Conservation (phyloP, 2,329 filamentous ascomycete genomes). For the Trichothecium roseum region DNA sequence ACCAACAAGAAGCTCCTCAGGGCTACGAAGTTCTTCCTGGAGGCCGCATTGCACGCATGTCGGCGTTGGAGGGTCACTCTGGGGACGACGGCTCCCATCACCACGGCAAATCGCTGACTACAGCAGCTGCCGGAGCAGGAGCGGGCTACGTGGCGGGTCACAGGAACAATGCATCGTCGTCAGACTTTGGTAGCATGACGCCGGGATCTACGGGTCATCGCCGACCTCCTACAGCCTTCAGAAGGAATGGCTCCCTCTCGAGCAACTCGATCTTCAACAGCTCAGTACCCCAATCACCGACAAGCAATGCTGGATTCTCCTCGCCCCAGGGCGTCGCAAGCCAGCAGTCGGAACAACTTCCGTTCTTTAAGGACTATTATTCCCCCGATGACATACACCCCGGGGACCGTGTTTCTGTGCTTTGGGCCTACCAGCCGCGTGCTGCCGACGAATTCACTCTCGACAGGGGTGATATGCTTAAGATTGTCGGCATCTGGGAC, state of each 20-base stretch:
- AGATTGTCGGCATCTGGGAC: conserved; percentile 97
- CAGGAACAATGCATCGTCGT: conserved; percentile 57
- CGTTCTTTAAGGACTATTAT: conserved; percentile 98
- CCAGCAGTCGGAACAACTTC: conserved; percentile 88
- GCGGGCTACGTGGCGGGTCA: conserved; percentile 36
- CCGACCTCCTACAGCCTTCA: conserved; percentile 47
- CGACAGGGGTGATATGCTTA: conserved; percentile 94
- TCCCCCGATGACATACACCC: conserved; percentile 93
- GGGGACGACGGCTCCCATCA: conserved; percentile 48
- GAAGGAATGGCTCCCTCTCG: conserved; percentile 80
- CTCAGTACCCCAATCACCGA: conserved; percentile 64
- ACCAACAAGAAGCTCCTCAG: conserved; percentile 22
- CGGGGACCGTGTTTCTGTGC: conserved; percentile 75
- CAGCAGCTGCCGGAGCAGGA: conserved; percentile 27
- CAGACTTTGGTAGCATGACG: conserved; percentile 51
- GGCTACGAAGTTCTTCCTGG: conserved; percentile 72
- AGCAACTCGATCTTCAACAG: conserved; percentile 67
- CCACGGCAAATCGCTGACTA: conserved; percentile 19
- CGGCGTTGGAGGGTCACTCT: conserved; percentile 71
- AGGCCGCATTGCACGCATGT: conserved; percentile 90
- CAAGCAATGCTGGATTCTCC: conserved; percentile 61
- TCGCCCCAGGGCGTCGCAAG: conserved; percentile 76
- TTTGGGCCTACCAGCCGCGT: conserved; percentile 95
- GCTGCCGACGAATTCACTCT: conserved; percentile 88
- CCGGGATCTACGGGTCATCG: conserved; percentile 57